Base-by-base conservation (phyloP, 2,329 filamentous ascomycete species). In the Hypoxylon sp. region DNA sequence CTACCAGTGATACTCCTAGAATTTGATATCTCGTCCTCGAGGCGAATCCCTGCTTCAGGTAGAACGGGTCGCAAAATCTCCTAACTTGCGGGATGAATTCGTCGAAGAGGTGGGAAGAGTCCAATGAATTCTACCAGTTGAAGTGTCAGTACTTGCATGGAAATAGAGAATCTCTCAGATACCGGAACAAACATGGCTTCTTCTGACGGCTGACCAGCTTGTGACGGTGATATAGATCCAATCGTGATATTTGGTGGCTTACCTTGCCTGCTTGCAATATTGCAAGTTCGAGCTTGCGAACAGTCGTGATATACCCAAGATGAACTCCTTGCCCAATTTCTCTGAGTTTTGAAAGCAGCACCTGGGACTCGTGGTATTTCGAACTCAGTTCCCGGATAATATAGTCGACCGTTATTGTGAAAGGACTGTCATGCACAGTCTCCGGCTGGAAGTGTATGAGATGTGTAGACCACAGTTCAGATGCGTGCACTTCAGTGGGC, bases 251-350 rank as follows among this genome's bases (percentile, higher is more conserved):
- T n/a, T 61, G 18, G 36, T 18, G 49, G 22, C 78, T 71, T 71
- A 85, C 84, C 79, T 82, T 85, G 68, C 84, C 85, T 11, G 78
- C 79, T 56, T 82, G 78, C 52, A 87, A 78, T 3, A 86, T 70
- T 61, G 85, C 83, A 16, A 87, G 73, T 72, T 87, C 85, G 1
- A 85, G 73, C 46, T 79, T 80, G 12, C 85, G 80, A 16, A 81
- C 75, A 14, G 80, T 83, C 12, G 68, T 72, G 18, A 83, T 75
- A 42, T 71, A 73, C 7, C 79, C 79, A n/a, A 70, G 72, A 28
- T 71, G 72, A 51, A 82, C 73, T 12, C 75, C 77, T 38, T 76
- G 73, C 22, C 75, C 66, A 4, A 86, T 72, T 2, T 71, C 70
- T 30, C 73, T 64, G 26, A 86, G 71, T 30, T 74, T 74, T 3